phyloP scores from a whole-genome alignment of 2,329 filamentous ascomycete genomes.

The Trichophyton verrucosum region DNA sequence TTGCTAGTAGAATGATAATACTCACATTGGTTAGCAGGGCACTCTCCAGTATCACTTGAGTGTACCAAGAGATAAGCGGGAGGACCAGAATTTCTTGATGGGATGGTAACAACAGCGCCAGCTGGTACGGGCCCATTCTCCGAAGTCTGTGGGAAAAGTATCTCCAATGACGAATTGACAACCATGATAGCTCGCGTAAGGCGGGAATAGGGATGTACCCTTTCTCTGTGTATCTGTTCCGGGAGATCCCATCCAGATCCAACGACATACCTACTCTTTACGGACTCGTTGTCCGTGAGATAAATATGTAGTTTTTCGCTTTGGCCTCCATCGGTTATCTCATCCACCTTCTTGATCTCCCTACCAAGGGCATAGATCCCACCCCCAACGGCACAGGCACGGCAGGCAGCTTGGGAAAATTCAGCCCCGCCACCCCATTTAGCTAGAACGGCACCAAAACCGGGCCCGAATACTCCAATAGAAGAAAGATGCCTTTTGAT shows the following conservation, averaged over 20 bases:
- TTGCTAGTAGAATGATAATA: conserved; percentile 21
- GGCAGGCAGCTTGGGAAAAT: conserved; percentile 80
- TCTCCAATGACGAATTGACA: conserved; percentile 51
- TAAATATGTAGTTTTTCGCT: conserved; percentile 19
- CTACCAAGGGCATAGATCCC: conserved; percentile 77
- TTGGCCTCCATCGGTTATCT: conserved; percentile 8
- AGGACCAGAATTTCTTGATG: conserved; percentile 24
- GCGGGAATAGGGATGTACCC: conserved; percentile 19
- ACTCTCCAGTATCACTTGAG: conserved; percentile 86
- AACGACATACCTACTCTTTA: conserved; percentile 27
- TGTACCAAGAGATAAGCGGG: conserved; percentile 57
- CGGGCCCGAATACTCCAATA: conserved; percentile 74
- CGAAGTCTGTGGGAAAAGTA: conserved; percentile 56
- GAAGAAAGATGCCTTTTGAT: conserved; percentile 73
- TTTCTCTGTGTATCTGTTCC: conserved; percentile 8
- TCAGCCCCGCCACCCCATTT: conserved; percentile 90
- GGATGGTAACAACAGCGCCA: conserved; percentile 41
- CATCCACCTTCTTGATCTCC: conserved; percentile 38
- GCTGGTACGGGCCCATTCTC: conserved; percentile 68
- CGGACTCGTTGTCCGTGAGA: conserved; percentile 27
- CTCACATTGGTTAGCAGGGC: conserved; percentile 81
- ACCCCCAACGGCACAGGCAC: conserved; percentile 81
- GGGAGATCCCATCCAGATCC: conserved; percentile 29
- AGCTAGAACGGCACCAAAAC: conserved; percentile 78
- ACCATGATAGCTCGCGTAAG: conserved; percentile 55